phyloP scores from a whole-genome alignment of 805 yeast genomes.

The Starmerella potacharoeniae region DNA sequence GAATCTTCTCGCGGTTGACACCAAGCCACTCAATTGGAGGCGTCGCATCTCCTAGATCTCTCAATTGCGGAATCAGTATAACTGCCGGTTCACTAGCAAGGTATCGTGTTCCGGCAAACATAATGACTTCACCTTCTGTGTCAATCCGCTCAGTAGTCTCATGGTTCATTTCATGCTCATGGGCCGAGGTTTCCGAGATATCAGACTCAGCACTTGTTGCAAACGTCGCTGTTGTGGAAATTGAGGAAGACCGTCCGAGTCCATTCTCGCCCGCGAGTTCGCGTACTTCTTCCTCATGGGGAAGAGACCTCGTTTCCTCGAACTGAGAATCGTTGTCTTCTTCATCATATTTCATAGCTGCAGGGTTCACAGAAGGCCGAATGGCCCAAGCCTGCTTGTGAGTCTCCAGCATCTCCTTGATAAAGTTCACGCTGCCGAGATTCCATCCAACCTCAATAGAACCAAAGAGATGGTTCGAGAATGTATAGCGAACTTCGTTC shows the following conservation, averaged over 20 bases:
- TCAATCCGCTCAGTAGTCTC: neutral
- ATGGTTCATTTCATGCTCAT: neutral
- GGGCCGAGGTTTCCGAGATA: neutral
- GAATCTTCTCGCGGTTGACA: slow-evolving; percentile 72
- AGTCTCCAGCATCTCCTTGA: slow-evolving; percentile 83
- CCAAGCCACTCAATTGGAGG: slow-evolving; percentile 99
- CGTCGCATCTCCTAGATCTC: slow-evolving; percentile 90
- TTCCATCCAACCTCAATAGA: slow-evolving; percentile 90
- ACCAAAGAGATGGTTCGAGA: slow-evolving; percentile 69
- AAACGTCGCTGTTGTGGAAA: neutral
- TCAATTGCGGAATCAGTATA: slow-evolving; percentile 79
- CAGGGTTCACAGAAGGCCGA: slow-evolving; percentile 12
- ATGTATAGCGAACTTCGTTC: slow-evolving; percentile 53
- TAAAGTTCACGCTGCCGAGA: slow-evolving; percentile 77
- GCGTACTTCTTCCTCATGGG: neutral
- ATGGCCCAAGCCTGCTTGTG: slow-evolving; percentile 34
- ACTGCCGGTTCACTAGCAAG: slow-evolving; percentile 60
- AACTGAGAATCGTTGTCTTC: neutral
- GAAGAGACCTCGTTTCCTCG: neutral
- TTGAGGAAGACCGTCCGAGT: neutral
- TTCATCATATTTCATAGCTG: neutral
- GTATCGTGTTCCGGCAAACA: slow-evolving; percentile 30
- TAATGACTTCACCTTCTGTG: neutral
- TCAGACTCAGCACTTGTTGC: neutral
- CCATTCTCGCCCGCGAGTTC: neutral